phyloP scores from a whole-genome alignment of 805 yeast species.

The Cyberlindnera bimundalis region DNA sequence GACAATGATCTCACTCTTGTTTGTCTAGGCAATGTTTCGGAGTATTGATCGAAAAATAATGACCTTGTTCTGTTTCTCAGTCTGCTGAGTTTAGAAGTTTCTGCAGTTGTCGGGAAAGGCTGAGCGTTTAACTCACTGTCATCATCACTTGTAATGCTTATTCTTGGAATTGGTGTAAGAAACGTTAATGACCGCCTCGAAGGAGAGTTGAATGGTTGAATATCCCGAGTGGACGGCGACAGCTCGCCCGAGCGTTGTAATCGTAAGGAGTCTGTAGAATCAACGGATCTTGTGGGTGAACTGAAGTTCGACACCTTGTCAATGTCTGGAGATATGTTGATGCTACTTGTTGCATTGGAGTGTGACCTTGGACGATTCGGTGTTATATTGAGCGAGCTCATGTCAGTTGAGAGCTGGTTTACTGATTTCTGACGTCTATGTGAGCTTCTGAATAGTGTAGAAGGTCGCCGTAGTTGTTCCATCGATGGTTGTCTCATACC shows the following conservation, averaged over 20 bases:
- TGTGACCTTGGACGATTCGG: constrained; percentile 5
- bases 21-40: constrained; percentile 1
- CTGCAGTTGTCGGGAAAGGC: constrained; percentile 2
- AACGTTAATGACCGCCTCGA: constrained; percentile 3
- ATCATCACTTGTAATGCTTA: constrained; percentile 8
- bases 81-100: constrained; percentile 14
- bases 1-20: background rate
- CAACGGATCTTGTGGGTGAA: constrained; percentile 22
- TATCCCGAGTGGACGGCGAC: background rate
- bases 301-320: constrained; percentile 18
- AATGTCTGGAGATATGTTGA: constrained; percentile 13
- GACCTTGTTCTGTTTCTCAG: constrained; percentile 19
- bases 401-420: constrained; percentile 1
- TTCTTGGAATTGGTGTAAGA: constrained; percentile 5
- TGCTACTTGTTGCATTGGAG: constrained; percentile 1
- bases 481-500: constrained; percentile 13
- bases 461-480: constrained; percentile 14
- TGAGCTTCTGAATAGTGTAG: constrained; percentile 6
- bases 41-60: constrained; percentile 17
- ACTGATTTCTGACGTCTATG: constrained; percentile 12
- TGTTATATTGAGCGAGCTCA: background rate
- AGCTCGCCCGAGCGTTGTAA: background rate
- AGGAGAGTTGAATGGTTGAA: background rate
- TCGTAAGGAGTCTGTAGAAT: constrained; percentile 6
- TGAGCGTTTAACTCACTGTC: too few relatives aligned